These are phyloP conservation scores for Gentiana macrophylla DNA, from an alignment of 257 asterid genomes.

Conservation along the genomic window DNA sequence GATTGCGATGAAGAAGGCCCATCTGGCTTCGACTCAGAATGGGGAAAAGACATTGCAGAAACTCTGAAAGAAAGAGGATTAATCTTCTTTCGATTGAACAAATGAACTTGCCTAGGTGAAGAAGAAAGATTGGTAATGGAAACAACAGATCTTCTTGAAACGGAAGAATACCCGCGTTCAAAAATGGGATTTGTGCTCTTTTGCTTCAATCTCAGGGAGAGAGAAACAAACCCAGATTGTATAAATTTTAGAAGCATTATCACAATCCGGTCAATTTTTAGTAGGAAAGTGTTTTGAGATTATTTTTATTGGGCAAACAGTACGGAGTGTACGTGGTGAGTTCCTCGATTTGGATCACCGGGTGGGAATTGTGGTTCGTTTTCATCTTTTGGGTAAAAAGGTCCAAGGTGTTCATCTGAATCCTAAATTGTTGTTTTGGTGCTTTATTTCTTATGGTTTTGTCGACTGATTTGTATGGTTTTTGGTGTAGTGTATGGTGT, in stretches of 20 bases:
- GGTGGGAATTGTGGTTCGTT: too few relatives aligned
- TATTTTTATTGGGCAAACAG: too few relatives aligned
- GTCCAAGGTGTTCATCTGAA: too few relatives aligned
- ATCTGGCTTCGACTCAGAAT: constrained; percentile 41
- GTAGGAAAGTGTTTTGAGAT: too few relatives aligned
- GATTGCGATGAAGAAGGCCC: constrained; percentile 27
- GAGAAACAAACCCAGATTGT: constrained; percentile 46
- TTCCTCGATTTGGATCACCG: too few relatives aligned
- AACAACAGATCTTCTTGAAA: constrained; percentile 43
- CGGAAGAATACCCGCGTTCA: constrained; percentile 18
- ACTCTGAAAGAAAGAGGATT: constrained; percentile 20
- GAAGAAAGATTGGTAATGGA: constrained; percentile 1
- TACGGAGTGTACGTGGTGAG: too few relatives aligned
- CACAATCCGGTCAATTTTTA: neutral
- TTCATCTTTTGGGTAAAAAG: too few relatives aligned
- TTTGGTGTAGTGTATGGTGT: too few relatives aligned
- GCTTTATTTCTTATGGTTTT: too few relatives aligned
- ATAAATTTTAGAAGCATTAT: constrained; percentile 76
- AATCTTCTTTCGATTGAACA: constrained; percentile 9
- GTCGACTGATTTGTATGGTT: too few relatives aligned
- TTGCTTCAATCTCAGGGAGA: constrained; percentile 42
- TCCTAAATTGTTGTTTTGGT: too few relatives aligned
- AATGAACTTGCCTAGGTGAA: constrained; percentile 9
- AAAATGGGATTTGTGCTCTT: constrained; percentile 25
- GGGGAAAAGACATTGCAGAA: constrained; percentile 43